Percentiles rank a stretch among this genome's conserved stretches.
These are phyloP conservation scores for Oryza coarctata DNA, from an alignment of 176 grass and related monocot species.

Conservation along the genomic window DNA sequence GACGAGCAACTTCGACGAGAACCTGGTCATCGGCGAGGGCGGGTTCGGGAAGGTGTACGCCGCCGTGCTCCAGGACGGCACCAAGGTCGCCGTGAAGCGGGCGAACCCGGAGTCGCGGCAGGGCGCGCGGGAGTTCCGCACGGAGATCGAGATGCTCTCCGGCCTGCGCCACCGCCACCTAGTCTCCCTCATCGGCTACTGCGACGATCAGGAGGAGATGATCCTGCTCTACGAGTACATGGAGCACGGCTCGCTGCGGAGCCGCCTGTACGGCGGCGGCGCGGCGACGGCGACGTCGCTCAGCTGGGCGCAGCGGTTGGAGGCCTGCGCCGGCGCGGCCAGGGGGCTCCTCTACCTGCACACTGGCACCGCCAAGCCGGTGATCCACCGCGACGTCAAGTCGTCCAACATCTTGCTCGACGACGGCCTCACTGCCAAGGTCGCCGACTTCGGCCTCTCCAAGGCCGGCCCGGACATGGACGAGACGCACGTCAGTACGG, in stretches of 20 bases:
- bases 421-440: slow-evolving; percentile 20
- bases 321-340: slow-evolving; percentile 41
- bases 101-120: slow-evolving; percentile 45
- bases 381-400: slow-evolving; percentile 59
- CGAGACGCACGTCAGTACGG: slow-evolving; percentile 38
- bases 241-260: slow-evolving; percentile 42
- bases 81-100: slow-evolving; percentile 48
- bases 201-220: slow-evolving; percentile 46
- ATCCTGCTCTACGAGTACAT: slow-evolving; percentile 51
- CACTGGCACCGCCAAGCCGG: slow-evolving; percentile 15
- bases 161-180: slow-evolving; percentile 39
- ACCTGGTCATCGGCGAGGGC: slow-evolving; percentile 35
- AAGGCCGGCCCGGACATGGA: slow-evolving; percentile 22
- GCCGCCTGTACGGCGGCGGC: slow-evolving; percentile 28
- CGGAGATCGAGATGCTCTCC: slow-evolving; percentile 45
- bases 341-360: slow-evolving; percentile 44
- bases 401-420: slow-evolving; percentile 52
- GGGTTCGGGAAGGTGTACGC: slow-evolving; percentile 57
- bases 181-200: slow-evolving; percentile 51
- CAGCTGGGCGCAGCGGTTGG: slow-evolving; percentile 45
- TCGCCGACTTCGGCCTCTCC: slow-evolving; percentile 51
- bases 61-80: slow-evolving; percentile 29
- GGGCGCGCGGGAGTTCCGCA: slow-evolving; percentile 46
- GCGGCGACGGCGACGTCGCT: background rate
- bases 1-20: slow-evolving; percentile 40